Base-by-base conservation (phyloP, 768 basidiomycete genomes). In the Leccinum sublutescens region DNA sequence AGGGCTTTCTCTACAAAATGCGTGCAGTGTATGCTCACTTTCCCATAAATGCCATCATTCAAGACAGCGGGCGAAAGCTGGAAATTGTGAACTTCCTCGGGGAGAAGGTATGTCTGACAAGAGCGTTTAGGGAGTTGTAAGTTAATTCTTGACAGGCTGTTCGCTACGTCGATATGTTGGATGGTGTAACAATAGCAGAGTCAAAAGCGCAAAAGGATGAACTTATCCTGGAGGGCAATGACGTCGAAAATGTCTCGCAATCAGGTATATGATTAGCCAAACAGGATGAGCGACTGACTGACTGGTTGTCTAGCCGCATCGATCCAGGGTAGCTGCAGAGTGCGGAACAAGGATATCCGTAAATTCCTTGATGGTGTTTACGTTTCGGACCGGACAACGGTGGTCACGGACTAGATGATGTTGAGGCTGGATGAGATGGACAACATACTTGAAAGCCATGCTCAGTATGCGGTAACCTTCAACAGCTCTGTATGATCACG, bases 1-100 rank as follows among this genome's bases (percentile, higher is more conserved):
- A 95, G 95, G 97, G 97, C 62, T 99, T 98, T 87, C 86, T 87
- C 68, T 99, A 99, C 86, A 99, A 98, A 89, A 98, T 99, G 96
- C 93, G 95, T 68, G 85, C 94, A 27, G 97, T 99, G 54, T 99
- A 98, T 73, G 97, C 97, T 68, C 97, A 99, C 82, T 99, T 99
- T 83, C 97, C 97, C 61, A 97, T 99, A 84, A 99, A 99, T 82
- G 89, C 89, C 74, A 96, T 97, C 75, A 92, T 96, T 69, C 87
- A 91, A 74, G 85, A 91, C 8, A 75, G 75, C 60, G 93, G 91
- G 55, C 74, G 70, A 40, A 75, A 84, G 51, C 76, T 95, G 50
- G 95, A 96, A 75, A 96, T 97, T 75, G 89, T 95, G 64, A 96
- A 95, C 78, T 95, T 96, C 79, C 79, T 95, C 72, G 93, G 94